These are phyloP conservation scores for Talaromyces wortmannii DNA, from an alignment of 495 filamentous ascomycete species.

Conservation along the genomic window DNA sequence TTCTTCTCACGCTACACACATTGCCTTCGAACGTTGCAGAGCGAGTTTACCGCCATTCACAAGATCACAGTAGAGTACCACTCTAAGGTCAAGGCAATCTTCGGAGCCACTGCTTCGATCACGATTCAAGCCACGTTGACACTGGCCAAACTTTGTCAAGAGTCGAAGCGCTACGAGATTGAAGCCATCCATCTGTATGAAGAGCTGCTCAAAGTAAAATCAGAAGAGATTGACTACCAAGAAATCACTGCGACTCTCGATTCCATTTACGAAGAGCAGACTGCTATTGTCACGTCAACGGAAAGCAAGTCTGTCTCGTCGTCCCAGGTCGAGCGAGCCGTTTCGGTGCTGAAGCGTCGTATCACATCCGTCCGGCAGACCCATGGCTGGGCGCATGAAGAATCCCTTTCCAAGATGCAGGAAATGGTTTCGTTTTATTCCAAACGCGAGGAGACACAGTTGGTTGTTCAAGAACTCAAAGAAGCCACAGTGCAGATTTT, in stretches of 20 bases:
- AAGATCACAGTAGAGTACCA: constrained; percentile 27
- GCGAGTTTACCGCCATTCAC: constrained; percentile 20
- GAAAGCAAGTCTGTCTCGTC: constrained; percentile 15
- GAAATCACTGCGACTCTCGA: constrained; percentile 26
- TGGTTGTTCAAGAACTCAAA: constrained; percentile 19
- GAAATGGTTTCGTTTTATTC: constrained; percentile 24
- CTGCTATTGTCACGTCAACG: constrained; percentile 10
- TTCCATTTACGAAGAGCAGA: constrained; percentile 29
- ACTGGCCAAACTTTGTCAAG: constrained; percentile 29
- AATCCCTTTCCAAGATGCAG: constrained; percentile 24
- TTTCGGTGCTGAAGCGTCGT: constrained; percentile 18
- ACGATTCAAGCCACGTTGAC: constrained; percentile 27
- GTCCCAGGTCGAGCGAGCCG: constrained; percentile 17
- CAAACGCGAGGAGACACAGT: constrained; percentile 17
- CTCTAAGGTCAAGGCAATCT: constrained; percentile 21
- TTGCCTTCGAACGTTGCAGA: constrained; percentile 22
- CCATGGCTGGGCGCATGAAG: constrained; percentile 30
- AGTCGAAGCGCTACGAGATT: constrained; percentile 24
- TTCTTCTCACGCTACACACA: constrained; percentile 25
- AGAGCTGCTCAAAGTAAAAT: constrained; percentile 20
- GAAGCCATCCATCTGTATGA: constrained; percentile 25
- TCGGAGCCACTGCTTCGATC: constrained; percentile 25
- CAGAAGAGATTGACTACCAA: constrained; percentile 19
- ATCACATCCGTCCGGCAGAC: constrained; percentile 17
- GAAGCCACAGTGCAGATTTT: constrained; percentile 25